These are phyloP conservation scores for Gastroboletus turbinatus DNA, from an alignment of 1,284 basidiomycete species.

Conservation along the genomic window DNA sequence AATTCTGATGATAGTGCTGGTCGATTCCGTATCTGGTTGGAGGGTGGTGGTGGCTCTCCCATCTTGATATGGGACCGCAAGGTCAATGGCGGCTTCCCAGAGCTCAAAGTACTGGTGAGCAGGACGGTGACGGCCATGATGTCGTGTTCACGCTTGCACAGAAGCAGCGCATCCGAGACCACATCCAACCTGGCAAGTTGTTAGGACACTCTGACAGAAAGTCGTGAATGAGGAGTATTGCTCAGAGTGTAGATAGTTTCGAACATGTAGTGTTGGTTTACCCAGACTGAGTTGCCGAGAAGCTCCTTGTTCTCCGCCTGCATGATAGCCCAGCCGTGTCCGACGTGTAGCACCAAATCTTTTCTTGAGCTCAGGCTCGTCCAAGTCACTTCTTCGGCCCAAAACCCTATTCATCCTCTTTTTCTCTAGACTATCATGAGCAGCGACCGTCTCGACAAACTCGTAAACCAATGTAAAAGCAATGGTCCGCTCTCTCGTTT, in stretches of 20 bases:
- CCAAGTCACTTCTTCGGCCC: slow-evolving; percentile 7
- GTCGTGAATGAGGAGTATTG: slow-evolving; percentile 8
- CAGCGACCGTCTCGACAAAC: slow-evolving; percentile 57
- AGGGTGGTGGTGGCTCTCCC: slow-evolving; percentile 38
- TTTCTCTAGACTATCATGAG: slow-evolving; percentile 41
- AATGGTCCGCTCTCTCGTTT: slow-evolving; percentile 49
- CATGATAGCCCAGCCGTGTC: slow-evolving; percentile 19
- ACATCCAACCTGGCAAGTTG: slow-evolving; percentile 73
- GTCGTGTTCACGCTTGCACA: slow-evolving; percentile 33
- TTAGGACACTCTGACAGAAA: slow-evolving; percentile 80
- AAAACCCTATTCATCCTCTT: slow-evolving; percentile 13
- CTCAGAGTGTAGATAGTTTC: slow-evolving; percentile 1
- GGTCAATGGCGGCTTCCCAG: slow-evolving; percentile 87
- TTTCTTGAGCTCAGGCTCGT: slow-evolving; percentile 26
- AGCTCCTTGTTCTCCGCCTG: slow-evolving; percentile 12
- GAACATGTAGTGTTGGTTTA: slow-evolving; percentile 8
- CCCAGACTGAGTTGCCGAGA: slow-evolving; percentile 7
- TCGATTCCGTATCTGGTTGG: slow-evolving; percentile 86
- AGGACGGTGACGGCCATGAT: neutral
- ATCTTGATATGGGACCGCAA: slow-evolving; percentile 77
- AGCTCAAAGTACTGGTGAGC: slow-evolving; percentile 78
- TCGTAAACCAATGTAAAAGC: slow-evolving; percentile 66
- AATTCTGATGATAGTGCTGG: slow-evolving; percentile 83
- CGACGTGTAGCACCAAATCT: slow-evolving; percentile 6
- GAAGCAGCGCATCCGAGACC: slow-evolving; percentile 87